Conservation (phyloP, 2,329 filamentous ascomycete genomes). For the Venturia aucupariae region DNA sequence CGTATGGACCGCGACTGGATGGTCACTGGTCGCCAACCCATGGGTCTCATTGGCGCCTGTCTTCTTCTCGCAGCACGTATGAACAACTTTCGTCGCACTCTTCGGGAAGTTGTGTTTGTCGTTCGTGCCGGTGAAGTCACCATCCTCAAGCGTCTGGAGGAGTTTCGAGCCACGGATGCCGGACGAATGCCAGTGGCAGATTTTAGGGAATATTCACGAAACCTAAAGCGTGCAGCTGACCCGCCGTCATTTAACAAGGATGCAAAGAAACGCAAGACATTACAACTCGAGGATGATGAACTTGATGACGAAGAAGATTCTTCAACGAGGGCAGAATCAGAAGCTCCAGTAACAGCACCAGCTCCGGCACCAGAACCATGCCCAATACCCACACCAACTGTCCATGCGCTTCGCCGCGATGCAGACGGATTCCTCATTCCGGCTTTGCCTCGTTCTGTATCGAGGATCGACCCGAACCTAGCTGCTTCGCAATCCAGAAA, state of each 20-base stretch:
- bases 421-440: slow-evolving; percentile 35
- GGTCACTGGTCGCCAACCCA: slow-evolving; percentile 84
- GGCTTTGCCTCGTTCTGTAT: slow-evolving; percentile 5
- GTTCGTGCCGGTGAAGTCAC: slow-evolving; percentile 94
- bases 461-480: background rate
- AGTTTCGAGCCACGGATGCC: slow-evolving; percentile 81
- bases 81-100: slow-evolving; percentile 92
- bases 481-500: slow-evolving; percentile 13
- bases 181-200: slow-evolving; percentile 80
- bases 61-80: slow-evolving; percentile 92
- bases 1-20: slow-evolving; percentile 98
- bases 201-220: slow-evolving; percentile 61
- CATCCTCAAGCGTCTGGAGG: slow-evolving; percentile 80
- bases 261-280: slow-evolving; percentile 32
- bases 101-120: slow-evolving; percentile 93
- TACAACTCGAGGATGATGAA: slow-evolving; percentile 21
- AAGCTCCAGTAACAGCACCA: background rate
- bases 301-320: slow-evolving; percentile 18
- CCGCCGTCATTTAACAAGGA: slow-evolving; percentile 69
- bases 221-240: slow-evolving; percentile 62
- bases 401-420: slow-evolving; percentile 24
- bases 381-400: background rate
- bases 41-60: slow-evolving; percentile 88
- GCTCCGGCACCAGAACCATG: background rate
- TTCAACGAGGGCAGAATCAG: slow-evolving; percentile 17